These are phyloP conservation scores for Penicillium digitatum DNA, from an alignment of 2,329 filamentous ascomycete genomes.

Conservation along the genomic window DNA sequence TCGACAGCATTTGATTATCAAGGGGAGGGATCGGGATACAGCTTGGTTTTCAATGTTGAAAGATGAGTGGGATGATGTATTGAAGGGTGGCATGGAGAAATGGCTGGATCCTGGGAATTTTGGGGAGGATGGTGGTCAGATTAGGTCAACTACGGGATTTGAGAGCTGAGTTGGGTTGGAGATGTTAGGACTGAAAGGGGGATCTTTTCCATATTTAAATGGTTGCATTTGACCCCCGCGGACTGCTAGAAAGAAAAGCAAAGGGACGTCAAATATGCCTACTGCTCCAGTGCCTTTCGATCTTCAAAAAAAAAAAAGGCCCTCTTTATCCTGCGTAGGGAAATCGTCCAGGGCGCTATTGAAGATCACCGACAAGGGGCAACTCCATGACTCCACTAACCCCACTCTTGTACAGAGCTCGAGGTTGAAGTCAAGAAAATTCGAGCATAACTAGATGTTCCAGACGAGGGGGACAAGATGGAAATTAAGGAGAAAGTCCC, in stretches of 20 bases:
- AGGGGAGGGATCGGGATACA: conserved; percentile 56
- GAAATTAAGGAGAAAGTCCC: background rate
- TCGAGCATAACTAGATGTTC: background rate
- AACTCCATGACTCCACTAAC: background rate
- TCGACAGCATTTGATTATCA: conserved; percentile 58
- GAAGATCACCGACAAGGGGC: background rate
- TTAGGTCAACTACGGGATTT: conserved; percentile 41
- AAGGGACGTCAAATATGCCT: background rate
- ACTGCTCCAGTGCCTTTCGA: background rate
- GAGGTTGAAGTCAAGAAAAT: background rate
- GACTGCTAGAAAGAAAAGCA: background rate
- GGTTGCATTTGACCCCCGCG: background rate
- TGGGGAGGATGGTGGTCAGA: conserved; percentile 52
- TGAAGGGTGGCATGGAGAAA: conserved; percentile 46
- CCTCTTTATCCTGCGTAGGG: background rate
- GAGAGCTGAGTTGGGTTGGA: conserved; percentile 12
- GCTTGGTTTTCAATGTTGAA: conserved; percentile 58
- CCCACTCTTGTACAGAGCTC: background rate
- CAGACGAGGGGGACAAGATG: too few species aligned
- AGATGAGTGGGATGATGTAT: conserved; percentile 60
- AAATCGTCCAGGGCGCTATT: background rate
- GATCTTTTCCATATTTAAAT: background rate
- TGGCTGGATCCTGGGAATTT: conserved; percentile 59
- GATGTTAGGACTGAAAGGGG: background rate
- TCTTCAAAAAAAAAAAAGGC: background rate